These are phyloP conservation scores for Globisporangium radiosum DNA, from an alignment of 352 stramenopile species.

Conservation along the genomic window DNA sequence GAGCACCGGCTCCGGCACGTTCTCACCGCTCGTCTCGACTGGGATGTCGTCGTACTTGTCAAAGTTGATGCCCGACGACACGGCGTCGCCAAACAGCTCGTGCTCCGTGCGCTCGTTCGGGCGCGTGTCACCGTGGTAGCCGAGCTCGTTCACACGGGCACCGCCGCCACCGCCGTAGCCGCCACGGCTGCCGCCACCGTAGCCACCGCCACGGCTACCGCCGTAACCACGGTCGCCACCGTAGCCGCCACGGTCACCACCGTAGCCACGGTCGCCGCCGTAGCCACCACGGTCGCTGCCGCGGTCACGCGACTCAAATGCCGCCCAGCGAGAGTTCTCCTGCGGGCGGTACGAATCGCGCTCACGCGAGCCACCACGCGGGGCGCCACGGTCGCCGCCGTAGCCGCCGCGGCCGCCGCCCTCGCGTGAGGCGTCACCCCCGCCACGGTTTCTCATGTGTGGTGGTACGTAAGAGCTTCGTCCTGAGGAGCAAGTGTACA, in stretches of 20 bases:
- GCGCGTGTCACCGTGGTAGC: slow-evolving; percentile 94
- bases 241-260: slow-evolving; percentile 17
- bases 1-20: slow-evolving; percentile 90
- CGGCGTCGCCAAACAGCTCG: slow-evolving; percentile 89
- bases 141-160: slow-evolving; percentile 89
- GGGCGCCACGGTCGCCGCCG: slow-evolving; percentile 21
- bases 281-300: slow-evolving; percentile 23
- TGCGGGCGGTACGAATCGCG: slow-evolving; percentile 20
- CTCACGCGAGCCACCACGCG: slow-evolving; percentile 26
- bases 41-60: slow-evolving; percentile 98
- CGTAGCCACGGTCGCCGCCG: slow-evolving; percentile 20
- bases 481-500: slow-evolving; percentile 20
- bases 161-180: slow-evolving; percentile 43
- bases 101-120: slow-evolving; percentile 90
- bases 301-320: slow-evolving; percentile 37
- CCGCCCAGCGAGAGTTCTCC: slow-evolving; percentile 50
- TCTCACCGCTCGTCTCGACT: slow-evolving; percentile 93
- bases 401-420: slow-evolving; percentile 20
- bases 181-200: slow-evolving; percentile 19
- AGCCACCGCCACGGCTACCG: slow-evolving; percentile 32
- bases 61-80: slow-evolving; percentile 98
- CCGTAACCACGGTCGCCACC: slow-evolving; percentile 33
- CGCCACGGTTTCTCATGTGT: slow-evolving; percentile 48
- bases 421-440: slow-evolving; percentile 23
- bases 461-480: slow-evolving; percentile 73